A percentile compares a stretch with the other conserved stretches of the same genome.
phyloP scores from a whole-genome alignment of 305 asterid genomes.

The Ruellia speciosa region DNA sequence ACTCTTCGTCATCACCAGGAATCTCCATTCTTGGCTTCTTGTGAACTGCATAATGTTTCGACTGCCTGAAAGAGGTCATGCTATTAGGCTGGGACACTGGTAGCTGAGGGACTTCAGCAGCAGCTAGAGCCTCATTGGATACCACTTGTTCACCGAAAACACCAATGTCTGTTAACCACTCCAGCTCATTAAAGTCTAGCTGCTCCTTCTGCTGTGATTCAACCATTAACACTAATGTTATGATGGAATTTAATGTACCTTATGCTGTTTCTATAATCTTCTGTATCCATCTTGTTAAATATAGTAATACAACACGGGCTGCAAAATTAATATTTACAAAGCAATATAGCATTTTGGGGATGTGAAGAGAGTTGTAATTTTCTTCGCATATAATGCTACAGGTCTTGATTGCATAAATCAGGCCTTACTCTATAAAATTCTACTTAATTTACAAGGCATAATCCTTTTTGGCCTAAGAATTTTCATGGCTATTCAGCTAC shows the following conservation, averaged over 20 bases:
- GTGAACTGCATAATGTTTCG: constrained; percentile 30
- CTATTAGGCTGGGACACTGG: constrained; percentile 38
- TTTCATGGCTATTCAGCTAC: background rate
- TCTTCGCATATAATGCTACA: too few species aligned
- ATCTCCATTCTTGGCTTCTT: constrained; percentile 68
- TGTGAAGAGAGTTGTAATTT: too few species aligned
- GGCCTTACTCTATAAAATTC: too few species aligned
- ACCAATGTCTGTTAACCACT: constrained; percentile 65
- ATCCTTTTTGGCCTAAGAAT: too few species aligned
- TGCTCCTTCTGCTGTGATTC: constrained; percentile 29
- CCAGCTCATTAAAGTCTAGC: constrained; percentile 66
- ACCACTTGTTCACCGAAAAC: constrained; percentile 47
- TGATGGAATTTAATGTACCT: background rate
- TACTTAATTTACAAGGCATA: too few species aligned
- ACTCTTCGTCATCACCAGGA: constrained; percentile 69
- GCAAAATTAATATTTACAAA: too few species aligned
- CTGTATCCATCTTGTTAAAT: too few species aligned
- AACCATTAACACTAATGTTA: background rate
- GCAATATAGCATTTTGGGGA: background rate
- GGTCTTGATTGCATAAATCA: too few species aligned
- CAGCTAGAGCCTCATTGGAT: constrained; percentile 35
- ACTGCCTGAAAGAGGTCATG: constrained; percentile 27
- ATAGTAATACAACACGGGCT: too few species aligned
- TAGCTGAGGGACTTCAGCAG: constrained; percentile 89
- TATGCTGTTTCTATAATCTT: too few species aligned